Evolutionary conservation across 345 rosid species (phyloP), one percentile per base, ranked within the genome.

Genomic region (Abelmoschus esculentus): DNA sequence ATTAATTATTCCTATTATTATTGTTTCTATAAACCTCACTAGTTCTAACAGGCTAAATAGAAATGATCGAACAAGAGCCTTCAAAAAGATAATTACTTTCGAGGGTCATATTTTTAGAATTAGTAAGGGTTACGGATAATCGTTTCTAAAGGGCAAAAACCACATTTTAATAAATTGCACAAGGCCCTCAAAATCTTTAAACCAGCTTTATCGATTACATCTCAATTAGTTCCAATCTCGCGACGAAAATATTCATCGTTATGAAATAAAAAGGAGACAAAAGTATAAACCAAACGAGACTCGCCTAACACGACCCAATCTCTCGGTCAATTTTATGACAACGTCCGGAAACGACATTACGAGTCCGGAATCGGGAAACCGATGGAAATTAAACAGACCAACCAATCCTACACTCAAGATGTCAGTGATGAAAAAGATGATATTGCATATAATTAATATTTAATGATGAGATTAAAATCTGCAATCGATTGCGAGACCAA

Each of bases 401-500:
- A 52, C 63, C 53, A 69, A 67, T 44, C 63, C 81, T 70, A 63
- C 68, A 70, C 72, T 67, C 67, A 13, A 49, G 50, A 49, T 49
- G 68, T 17, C 40, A 56, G 44, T 64, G 53, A 54, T 69, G 50
- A 73, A 77, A 60, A 78, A 54, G 13, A 69, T 6, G 29, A 77
- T 68, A 53, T 7, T 7, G 29, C 5, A 40, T 19, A 36, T n/a
- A 4, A 53, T 53, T 53, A 36, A 22, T 22, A 44, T 72, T 68
- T 36, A 40, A 61, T 56, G 54, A 54, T 58, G 67, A 19, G 36
- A 59, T 49, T 49, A 63, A 56, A 71, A 69, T 70, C 76, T 49
- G 73, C 69, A 62, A 50, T 66, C 42, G 57, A 76, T 52, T n/a
- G 70, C 29, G 63, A 75, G 75, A 77, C 65, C 80, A 80, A 74